These are phyloP conservation scores for Trypanosoma cruzi DNA, from an alignment of 208 protist species.

Conservation along the genomic window DNA sequence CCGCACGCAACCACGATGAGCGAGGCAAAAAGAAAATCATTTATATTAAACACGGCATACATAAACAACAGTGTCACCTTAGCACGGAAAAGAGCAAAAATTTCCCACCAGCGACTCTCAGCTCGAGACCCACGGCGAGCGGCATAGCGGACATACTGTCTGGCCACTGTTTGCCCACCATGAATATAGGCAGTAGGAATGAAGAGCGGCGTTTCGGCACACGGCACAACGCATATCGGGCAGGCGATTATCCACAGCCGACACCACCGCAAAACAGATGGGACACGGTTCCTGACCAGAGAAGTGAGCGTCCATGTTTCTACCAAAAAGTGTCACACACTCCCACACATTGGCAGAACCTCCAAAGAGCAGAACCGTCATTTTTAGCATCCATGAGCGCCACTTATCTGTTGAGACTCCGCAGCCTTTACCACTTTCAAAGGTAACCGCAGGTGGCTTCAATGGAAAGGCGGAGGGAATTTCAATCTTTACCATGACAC, in stretches of 20 bases:
- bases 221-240: constrained; percentile 87
- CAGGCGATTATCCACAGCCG: constrained; percentile 69
- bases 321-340: constrained; percentile 85
- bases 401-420: constrained; percentile 82
- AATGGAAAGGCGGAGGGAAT: constrained; percentile 82
- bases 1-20: not conserved
- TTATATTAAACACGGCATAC: not conserved
- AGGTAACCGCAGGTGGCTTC: constrained; percentile 48
- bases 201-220: constrained; percentile 87
- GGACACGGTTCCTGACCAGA: constrained; percentile 89
- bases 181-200: constrained; percentile 86
- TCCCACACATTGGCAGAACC: constrained; percentile 80
- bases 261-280: constrained; percentile 92
- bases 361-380: constrained; percentile 88
- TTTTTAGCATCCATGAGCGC: constrained; percentile 90
- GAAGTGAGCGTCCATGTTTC: constrained; percentile 93
- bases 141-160: constrained; percentile 90
- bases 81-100: not conserved
- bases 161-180: constrained; percentile 90
- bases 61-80: not conserved
- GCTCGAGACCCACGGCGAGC: constrained; percentile 77
- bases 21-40: not conserved
- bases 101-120: not conserved
- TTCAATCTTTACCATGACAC: constrained; percentile 64
- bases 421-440: constrained; percentile 57